Conservation (phyloP, 1,139 yeast genomes). For the Magnusiomyces suaveolens region DNA sequence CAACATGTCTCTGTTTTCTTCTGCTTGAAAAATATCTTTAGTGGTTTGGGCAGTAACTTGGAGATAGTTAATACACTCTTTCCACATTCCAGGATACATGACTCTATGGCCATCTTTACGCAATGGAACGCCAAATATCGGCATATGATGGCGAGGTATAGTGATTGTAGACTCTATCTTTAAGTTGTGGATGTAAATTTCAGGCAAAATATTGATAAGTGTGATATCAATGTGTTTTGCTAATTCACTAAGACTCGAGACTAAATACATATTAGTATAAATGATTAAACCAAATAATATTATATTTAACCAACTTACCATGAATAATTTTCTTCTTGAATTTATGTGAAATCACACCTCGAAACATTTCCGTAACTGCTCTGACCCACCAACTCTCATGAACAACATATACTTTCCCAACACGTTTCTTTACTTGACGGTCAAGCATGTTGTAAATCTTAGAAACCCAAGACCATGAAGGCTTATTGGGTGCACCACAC, state of each 20-base stretch:
- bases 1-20: slow-evolving; percentile 20
- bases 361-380: slow-evolving; percentile 63
- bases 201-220: slow-evolving; percentile 62
- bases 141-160: slow-evolving; percentile 31
- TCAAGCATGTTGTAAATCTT: slow-evolving; percentile 64
- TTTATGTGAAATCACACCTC: slow-evolving; percentile 48
- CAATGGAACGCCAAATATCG: slow-evolving; percentile 30
- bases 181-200: slow-evolving; percentile 52
- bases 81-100: slow-evolving; percentile 28
- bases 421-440: slow-evolving; percentile 43
- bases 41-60: slow-evolving; percentile 19
- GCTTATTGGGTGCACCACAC: slow-evolving; percentile 53
- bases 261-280: slow-evolving; percentile 18
- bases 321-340: slow-evolving; percentile 38
- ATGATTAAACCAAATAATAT: not conserved
- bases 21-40: slow-evolving; percentile 26
- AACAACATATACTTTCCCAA: slow-evolving; percentile 63
- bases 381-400: slow-evolving; percentile 90
- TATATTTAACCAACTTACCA: slow-evolving; percentile 6
- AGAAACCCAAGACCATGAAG: slow-evolving; percentile 68
- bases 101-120: slow-evolving; percentile 15
- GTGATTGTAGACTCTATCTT: slow-evolving; percentile 27
- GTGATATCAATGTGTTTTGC: slow-evolving; percentile 65
- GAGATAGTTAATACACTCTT: slow-evolving; percentile 23
- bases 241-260: slow-evolving; percentile 52